phyloP scores from a whole-genome alignment of 768 basidiomycete genomes.

The Steccherinum ochraceum region DNA sequence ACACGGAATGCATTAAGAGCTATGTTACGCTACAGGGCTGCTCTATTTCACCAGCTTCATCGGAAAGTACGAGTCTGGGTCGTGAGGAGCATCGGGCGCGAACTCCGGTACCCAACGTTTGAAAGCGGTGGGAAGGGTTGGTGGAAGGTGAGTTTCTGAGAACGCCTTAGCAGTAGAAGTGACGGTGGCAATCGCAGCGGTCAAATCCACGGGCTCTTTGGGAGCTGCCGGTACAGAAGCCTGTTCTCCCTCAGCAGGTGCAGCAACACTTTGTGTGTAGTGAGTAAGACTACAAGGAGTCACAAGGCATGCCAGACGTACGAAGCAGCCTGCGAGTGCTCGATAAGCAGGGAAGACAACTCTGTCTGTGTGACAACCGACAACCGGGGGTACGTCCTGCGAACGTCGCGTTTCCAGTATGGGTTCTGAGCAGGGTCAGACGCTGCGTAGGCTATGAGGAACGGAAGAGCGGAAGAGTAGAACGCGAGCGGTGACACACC shows the following conservation, averaged over 20 bases:
- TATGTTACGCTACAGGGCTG: too few species aligned
- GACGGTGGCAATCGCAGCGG: slow-evolving; percentile 66
- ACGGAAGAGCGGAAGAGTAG: not conserved
- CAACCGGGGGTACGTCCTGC: slow-evolving; percentile 86
- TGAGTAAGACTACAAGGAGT: slow-evolving; percentile 9
- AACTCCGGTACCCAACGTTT: slow-evolving; percentile 70
- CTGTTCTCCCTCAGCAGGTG: slow-evolving; percentile 39
- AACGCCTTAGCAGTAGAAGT: slow-evolving; percentile 52
- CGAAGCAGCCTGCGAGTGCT: slow-evolving; percentile 64
- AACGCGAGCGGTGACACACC: slow-evolving; percentile 36
- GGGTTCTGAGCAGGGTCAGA: slow-evolving; percentile 86
- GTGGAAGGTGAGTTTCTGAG: slow-evolving; percentile 63
- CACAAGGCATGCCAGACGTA: slow-evolving; percentile 33
- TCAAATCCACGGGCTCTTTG: slow-evolving; percentile 49
- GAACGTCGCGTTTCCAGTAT: slow-evolving; percentile 95
- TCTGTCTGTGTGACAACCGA: slow-evolving; percentile 84
- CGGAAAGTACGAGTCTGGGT: slow-evolving; percentile 76
- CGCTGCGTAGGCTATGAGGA: slow-evolving; percentile 38
- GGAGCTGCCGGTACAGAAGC: slow-evolving; percentile 38
- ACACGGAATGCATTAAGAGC: too few species aligned
- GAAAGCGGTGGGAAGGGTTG: slow-evolving; percentile 59
- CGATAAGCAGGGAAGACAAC: slow-evolving; percentile 72
- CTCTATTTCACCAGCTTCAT: slow-evolving; percentile 54
- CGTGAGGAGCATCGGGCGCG: slow-evolving; percentile 78
- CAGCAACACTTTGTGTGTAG: slow-evolving; percentile 38